These are phyloP conservation scores for Arctium lappa DNA, from an alignment of 129 eudicot species.

Conservation along the genomic window DNA sequence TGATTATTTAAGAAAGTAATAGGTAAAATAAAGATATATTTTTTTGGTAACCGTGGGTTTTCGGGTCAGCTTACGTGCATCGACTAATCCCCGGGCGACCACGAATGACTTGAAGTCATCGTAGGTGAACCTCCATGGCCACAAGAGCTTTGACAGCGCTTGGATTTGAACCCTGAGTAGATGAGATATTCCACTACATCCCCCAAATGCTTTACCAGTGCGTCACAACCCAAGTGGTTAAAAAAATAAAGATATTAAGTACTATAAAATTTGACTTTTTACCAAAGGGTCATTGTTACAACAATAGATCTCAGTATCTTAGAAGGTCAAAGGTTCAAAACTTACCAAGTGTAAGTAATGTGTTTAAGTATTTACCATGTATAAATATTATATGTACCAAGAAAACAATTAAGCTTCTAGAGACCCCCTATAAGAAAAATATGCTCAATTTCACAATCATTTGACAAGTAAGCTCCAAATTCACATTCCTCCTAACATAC, in stretches of 20 bases:
- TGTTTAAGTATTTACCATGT: not conserved
- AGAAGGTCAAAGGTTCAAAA: not conserved
- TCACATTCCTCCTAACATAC: not conserved
- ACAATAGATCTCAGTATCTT: not conserved
- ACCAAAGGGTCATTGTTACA: not conserved
- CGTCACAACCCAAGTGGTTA: too few relatives aligned
- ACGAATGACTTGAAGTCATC: too few relatives aligned
- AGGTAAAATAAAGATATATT: not conserved
- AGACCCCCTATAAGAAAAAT: not conserved
- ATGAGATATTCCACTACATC: too few relatives aligned
- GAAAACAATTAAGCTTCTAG: not conserved
- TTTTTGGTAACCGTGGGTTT: too few relatives aligned
- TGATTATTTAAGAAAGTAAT: not conserved
- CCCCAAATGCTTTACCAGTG: too few relatives aligned
- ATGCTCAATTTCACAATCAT: not conserved
- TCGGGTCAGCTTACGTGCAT: too few relatives aligned
- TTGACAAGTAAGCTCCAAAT: not conserved
- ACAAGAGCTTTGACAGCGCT: too few relatives aligned
- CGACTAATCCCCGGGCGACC: too few relatives aligned
- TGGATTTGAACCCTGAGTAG: too few relatives aligned
- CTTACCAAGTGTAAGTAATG: not conserved
- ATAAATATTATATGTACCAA: too few relatives aligned
- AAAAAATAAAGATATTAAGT: not conserved
- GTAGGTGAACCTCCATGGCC: too few relatives aligned
- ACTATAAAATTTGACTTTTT: not conserved